These are phyloP conservation scores for Rhizophagus sp. DNA, from an alignment of 192 early-diverging fungal species.

Conservation along the genomic window DNA sequence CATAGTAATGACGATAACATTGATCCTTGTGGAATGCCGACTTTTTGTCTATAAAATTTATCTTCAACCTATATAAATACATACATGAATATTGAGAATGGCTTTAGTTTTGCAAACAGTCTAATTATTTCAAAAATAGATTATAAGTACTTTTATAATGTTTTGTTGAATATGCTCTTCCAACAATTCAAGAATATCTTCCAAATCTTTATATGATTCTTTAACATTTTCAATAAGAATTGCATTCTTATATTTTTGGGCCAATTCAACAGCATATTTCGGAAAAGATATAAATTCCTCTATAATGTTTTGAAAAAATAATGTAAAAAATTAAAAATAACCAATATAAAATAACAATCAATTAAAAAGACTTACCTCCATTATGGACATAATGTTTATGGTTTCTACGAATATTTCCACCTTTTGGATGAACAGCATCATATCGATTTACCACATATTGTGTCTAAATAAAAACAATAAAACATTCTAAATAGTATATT, in stretches of 20 bases:
- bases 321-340: neutral
- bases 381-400: neutral
- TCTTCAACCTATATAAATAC: neutral
- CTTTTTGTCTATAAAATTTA: slow-evolving; percentile 1
- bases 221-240: neutral
- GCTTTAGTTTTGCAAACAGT: too few relatives aligned
- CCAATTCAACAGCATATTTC: neutral
- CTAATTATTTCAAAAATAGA: neutral
- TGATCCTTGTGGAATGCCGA: slow-evolving; percentile 20
- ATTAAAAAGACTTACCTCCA: neutral
- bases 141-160: neutral
- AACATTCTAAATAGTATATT: neutral
- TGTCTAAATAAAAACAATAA: neutral
- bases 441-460: neutral
- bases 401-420: neutral
- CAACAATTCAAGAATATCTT: neutral
- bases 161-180: slow-evolving; percentile 6
- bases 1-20: slow-evolving; percentile 11
- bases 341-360: neutral
- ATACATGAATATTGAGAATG: neutral
- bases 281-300: neutral
- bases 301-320: neutral
- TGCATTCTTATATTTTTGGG: neutral
- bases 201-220: neutral
- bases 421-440: neutral